phyloP scores from a whole-genome alignment of 2,329 filamentous ascomycete genomes.

The Pyrenophora tritici-repentis region DNA sequence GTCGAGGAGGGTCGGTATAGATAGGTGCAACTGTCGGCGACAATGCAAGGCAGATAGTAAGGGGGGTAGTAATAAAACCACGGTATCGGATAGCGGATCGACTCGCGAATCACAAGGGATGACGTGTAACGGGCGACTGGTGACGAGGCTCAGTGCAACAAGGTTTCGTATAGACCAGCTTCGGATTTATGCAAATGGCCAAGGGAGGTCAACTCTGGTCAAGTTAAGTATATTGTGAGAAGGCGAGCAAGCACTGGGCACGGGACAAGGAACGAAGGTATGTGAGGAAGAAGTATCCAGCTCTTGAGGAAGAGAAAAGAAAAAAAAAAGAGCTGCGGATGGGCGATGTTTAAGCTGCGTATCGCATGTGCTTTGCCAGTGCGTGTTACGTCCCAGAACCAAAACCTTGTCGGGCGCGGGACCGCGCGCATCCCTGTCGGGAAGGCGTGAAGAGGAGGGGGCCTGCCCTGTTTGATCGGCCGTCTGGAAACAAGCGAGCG shows the following conservation, averaged over 20 bases:
- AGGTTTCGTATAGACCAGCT: slow-evolving; percentile 15
- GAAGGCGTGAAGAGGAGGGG: slow-evolving; percentile 12
- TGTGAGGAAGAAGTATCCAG: slow-evolving; percentile 10
- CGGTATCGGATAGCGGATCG: slow-evolving; percentile 7
- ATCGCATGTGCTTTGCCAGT: slow-evolving; percentile 22
- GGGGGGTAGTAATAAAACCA: not conserved
- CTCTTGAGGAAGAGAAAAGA: not conserved
- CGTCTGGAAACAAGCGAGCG: slow-evolving; percentile 31
- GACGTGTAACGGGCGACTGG: slow-evolving; percentile 2
- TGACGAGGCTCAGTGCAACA: slow-evolving; percentile 4
- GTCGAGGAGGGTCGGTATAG: not conserved
- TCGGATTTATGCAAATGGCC: slow-evolving; percentile 20
- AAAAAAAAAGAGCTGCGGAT: slow-evolving; percentile 2
- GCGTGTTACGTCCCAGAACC: slow-evolving; percentile 21
- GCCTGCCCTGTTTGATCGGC: slow-evolving; percentile 35
- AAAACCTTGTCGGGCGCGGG: slow-evolving; percentile 4
- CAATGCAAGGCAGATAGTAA: slow-evolving; percentile 4
- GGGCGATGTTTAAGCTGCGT: slow-evolving; percentile 29
- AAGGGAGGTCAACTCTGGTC: slow-evolving; percentile 19
- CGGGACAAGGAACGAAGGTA: slow-evolving; percentile 18
- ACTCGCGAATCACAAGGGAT: slow-evolving; percentile 9
- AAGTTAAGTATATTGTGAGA: slow-evolving; percentile 1
- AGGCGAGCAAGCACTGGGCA: not conserved
- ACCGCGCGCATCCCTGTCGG: slow-evolving; percentile 11
- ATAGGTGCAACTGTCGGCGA: not conserved